Evolutionary conservation across 164 flowering plant species (phyloP), one percentile per base, ranked within the genome.

Genomic region (Macadamia integrifolia): DNA sequence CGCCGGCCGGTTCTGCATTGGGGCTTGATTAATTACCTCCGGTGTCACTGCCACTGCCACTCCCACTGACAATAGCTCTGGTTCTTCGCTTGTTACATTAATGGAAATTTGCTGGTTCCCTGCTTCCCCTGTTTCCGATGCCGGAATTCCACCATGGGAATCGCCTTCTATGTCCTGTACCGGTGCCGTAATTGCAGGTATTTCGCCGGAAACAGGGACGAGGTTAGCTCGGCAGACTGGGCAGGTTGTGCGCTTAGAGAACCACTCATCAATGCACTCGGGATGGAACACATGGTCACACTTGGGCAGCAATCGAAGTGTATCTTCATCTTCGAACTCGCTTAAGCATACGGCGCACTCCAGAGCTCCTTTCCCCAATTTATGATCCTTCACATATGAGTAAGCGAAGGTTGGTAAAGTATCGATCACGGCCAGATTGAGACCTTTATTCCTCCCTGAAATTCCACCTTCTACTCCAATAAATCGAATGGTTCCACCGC

Each of bases 321-420:
- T 75, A 55, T 84, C 86, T 17, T 80, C 76, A 30, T 84, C 86
- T 42, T 80, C 78, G 67, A 84, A 86, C 76, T 84, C 90, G 76
- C 69, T 84, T 32, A 86, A 64, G 70, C 90, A 86, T 3, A 86
- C 87, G 30, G 87, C 86, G 69, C 90, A 86, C 56, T 84, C 90
- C 11, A 86, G 70, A 46, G 77, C 67, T 9, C 66, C 79, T 23
- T 76, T 80, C 6, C 86, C 85, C 10, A 82, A 68, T 77, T 79
- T 77, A 18, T 76, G 77, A 31, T 67, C 76, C 66, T 83, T 84
- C 6, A 87, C 92, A 14, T 63, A 46, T 17, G 92, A 81, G 76
- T 85, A 87, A 0, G 65, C 40, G 55, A 82, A 84, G 6, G 86
- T 83, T 0, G 87, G 89, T 64, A 87, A 84, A 7, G 79, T 67